Evolutionary conservation across 306 rosid genomes (phyloP), one percentile per base, ranked within the genome.

Genomic region (Fagus crenata): DNA sequence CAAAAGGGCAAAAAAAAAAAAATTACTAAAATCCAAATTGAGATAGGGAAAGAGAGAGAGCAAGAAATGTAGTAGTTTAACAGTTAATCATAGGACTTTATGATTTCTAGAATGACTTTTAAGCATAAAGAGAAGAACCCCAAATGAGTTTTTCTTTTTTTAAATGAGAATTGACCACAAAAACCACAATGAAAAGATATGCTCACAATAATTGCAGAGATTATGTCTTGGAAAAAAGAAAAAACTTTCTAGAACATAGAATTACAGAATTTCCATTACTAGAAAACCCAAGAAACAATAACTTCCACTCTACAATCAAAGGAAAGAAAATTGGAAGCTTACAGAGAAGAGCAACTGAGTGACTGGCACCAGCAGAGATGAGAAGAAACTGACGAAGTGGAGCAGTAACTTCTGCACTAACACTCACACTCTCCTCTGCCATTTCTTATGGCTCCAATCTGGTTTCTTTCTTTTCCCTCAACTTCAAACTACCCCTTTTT

Each of bases 301-400:
- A 59, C 65, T 63, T 63, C 17, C 17, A 14, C 18, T 22, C 28
- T 22, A 22, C 28, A 22, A 22, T 22, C 28, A 22, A 22, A 22
- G 28, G 28, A 22, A 22, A 22, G 28, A 22, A 22, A 22, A 22
- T 22, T 22, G 41, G 67, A 46, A 64, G 70, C 83, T 90, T 84
- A 92, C 98, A 90, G 32, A 95, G 93, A 67, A 95, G 93, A 43
- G 98, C 97, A 71, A 88, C 89, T 53, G 98, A 88, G 82, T 95
- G 98, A 84, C 97, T 95, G 7, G 97, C 98, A 75, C 98, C 98
- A 32, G 97, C 95, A 0, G 98, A 92, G 67, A 95, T 89, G 83
- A 92, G 83, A 72, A 95, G 86, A 43, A 95, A 90, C 0, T 87
- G 88, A 55, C 90, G 95, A 49, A 89, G 72, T 3, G 96, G 91